These are phyloP conservation scores for Ormosia emarginata DNA, from an alignment of 306 rosid genomes.

Conservation along the genomic window DNA sequence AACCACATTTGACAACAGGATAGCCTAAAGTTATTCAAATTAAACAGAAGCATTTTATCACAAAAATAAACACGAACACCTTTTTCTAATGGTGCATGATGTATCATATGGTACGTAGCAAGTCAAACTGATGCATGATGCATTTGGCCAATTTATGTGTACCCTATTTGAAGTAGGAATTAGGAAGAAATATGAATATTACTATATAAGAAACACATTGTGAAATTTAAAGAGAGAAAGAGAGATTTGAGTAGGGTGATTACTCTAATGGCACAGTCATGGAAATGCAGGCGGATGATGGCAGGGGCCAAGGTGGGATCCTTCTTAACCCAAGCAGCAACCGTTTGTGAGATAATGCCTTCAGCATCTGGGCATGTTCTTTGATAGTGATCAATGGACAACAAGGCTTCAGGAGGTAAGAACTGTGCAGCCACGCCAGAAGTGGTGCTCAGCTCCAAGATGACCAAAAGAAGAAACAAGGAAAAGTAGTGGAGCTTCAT, in stretches of 20 bases:
- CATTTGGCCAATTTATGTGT: not conserved
- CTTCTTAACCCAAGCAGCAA: slow-evolving; percentile 56
- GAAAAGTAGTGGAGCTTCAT: slow-evolving; percentile 38
- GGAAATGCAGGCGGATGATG: slow-evolving; percentile 79
- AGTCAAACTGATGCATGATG: not conserved
- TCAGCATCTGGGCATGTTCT: slow-evolving; percentile 68
- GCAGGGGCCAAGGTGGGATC: slow-evolving; percentile 72
- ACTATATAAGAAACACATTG: not conserved
- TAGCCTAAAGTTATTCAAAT: not conserved
- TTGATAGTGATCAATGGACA: slow-evolving; percentile 47
- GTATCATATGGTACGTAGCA: not conserved
- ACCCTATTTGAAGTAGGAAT: too few relatives aligned
- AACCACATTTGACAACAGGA: not conserved
- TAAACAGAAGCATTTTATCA: not conserved
- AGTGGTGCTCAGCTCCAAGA: slow-evolving; percentile 22
- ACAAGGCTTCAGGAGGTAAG: slow-evolving; percentile 28
- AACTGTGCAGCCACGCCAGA: slow-evolving; percentile 8
- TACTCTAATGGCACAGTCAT: slow-evolving; percentile 79
- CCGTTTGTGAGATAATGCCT: slow-evolving; percentile 56
- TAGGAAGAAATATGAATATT: not conserved
- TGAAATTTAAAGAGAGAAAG: not conserved
- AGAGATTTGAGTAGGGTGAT: slow-evolving; percentile 5
- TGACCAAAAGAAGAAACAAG: slow-evolving; percentile 30
- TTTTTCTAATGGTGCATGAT: not conserved
- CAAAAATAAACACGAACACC: not conserved